These are phyloP conservation scores for Ashbya aceris DNA, from an alignment of 1,139 yeast species.

Conservation along the genomic window DNA sequence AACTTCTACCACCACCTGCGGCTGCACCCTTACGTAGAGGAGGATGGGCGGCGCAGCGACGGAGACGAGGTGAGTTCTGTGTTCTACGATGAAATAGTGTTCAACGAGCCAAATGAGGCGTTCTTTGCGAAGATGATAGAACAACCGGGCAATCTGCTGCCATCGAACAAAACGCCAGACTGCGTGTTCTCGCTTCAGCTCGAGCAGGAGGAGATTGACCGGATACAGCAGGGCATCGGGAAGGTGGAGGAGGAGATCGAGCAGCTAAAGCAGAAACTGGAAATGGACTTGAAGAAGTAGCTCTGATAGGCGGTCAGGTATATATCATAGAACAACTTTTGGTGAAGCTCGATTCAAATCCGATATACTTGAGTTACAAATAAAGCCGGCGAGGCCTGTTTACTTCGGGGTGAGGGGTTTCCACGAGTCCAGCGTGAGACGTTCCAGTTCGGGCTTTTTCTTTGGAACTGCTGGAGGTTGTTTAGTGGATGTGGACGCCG, in stretches of 20 bases:
- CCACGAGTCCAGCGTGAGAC: slow-evolving; percentile 44
- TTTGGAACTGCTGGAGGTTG: slow-evolving; percentile 17
- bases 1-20: slow-evolving; percentile 83
- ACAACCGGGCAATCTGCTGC: slow-evolving; percentile 66
- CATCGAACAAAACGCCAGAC: slow-evolving; percentile 44
- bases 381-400: neutral
- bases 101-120: slow-evolving; percentile 90
- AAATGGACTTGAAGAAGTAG: slow-evolving; percentile 37
- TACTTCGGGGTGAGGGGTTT: slow-evolving; percentile 47
- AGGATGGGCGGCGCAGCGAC: slow-evolving; percentile 15
- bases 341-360: neutral
- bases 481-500: slow-evolving; percentile 3
- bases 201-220: slow-evolving; percentile 71
- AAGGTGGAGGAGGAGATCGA: slow-evolving; percentile 53
- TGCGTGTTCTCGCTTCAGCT: slow-evolving; percentile 42
- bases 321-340: neutral
- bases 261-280: slow-evolving; percentile 41
- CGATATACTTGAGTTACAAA: neutral
- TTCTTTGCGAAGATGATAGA: slow-evolving; percentile 66
- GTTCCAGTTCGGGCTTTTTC: slow-evolving; percentile 20
- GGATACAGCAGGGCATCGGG: slow-evolving; percentile 57
- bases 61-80: slow-evolving; percentile 53
- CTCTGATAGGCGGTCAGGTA: neutral
- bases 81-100: slow-evolving; percentile 82
- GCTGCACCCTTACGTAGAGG: slow-evolving; percentile 70